phyloP scores from a whole-genome alignment of 768 basidiomycete species.

The Tubosaeta sp. region DNA sequence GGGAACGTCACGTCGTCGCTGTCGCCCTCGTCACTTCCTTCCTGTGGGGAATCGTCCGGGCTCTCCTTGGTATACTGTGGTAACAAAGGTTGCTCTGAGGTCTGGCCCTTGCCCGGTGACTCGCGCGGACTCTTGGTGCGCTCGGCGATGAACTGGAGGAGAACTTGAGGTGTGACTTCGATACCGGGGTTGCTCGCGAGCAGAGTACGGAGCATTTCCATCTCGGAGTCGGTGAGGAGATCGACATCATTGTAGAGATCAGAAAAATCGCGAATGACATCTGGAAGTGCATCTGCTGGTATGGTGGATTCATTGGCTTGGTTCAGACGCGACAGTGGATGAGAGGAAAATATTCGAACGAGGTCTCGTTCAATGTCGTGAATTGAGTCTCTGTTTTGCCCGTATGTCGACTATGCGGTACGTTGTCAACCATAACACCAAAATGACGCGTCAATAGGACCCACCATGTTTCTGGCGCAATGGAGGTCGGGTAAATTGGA shows the following conservation, averaged over 20 bases:
- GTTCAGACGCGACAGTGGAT: constrained; percentile 56
- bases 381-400: constrained; percentile 67
- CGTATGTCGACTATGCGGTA: constrained; percentile 33
- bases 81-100: constrained; percentile 7
- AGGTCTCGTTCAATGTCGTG: constrained; percentile 68
- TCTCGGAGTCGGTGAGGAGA: constrained; percentile 63
- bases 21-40: constrained; percentile 33
- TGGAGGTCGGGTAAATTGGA: constrained; percentile 3
- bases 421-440: constrained; percentile 2
- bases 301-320: constrained; percentile 59
- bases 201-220: constrained; percentile 52
- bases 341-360: constrained; percentile 59
- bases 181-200: constrained; percentile 58
- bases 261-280: constrained; percentile 63
- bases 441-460: constrained; percentile 11
- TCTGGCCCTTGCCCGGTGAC: constrained; percentile 21
- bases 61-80: constrained; percentile 23
- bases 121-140: constrained; percentile 42
- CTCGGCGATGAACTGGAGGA: constrained; percentile 62
- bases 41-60: constrained; percentile 31
- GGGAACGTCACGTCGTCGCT: constrained; percentile 33
- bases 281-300: constrained; percentile 66
- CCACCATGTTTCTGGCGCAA: constrained; percentile 21
- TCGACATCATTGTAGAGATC: constrained; percentile 55
- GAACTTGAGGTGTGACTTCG: constrained; percentile 62